These are phyloP conservation scores for Teratosphaeria pseudoeucalypti DNA, from an alignment of 2,329 filamentous ascomycete species.

Conservation along the genomic window DNA sequence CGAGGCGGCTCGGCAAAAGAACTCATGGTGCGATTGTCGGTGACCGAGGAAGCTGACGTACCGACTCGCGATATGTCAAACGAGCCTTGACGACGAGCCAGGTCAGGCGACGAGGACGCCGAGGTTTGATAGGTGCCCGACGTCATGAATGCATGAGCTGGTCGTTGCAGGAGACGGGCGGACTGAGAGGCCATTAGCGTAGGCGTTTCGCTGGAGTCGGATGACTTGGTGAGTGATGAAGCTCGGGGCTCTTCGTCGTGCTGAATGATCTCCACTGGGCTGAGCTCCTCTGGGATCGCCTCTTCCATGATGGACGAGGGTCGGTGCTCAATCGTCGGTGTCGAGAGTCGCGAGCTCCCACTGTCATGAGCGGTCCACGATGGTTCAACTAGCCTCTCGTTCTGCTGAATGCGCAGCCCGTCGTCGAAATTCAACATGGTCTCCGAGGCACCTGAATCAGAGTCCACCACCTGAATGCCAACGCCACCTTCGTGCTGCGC, in stretches of 20 bases:
- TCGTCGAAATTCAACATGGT: slow-evolving; percentile 3
- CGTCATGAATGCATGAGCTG: slow-evolving; percentile 47
- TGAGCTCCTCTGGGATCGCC: slow-evolving; percentile 26
- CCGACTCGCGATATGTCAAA: slow-evolving; percentile 64
- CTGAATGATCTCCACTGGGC: slow-evolving; percentile 35
- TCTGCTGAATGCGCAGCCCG: slow-evolving; percentile 12
- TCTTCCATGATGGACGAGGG: slow-evolving; percentile 24
- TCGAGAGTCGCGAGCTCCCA: slow-evolving; percentile 13
- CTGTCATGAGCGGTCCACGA: slow-evolving; percentile 11
- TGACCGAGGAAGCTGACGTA: slow-evolving; percentile 63
- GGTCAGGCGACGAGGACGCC: slow-evolving; percentile 53
- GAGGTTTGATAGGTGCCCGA: slow-evolving; percentile 52
- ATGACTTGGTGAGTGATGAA: slow-evolving; percentile 40
- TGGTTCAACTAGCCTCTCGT: slow-evolving; percentile 14
- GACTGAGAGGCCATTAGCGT: slow-evolving; percentile 27
- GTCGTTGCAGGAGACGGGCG: slow-evolving; percentile 28
- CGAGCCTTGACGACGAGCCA: slow-evolving; percentile 49
- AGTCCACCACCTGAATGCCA: slow-evolving; percentile 23
- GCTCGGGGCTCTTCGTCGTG: slow-evolving; percentile 39
- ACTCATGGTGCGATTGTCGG: slow-evolving; percentile 60
- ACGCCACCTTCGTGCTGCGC: slow-evolving; percentile 9
- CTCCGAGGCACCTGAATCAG: slow-evolving; percentile 8
- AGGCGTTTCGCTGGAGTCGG: slow-evolving; percentile 36
- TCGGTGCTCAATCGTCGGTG: slow-evolving; percentile 14
- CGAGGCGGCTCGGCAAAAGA: slow-evolving; percentile 61